Base-by-base conservation (phyloP, 2,329 filamentous ascomycete species). In the Plectosphaerella sp. region DNA sequence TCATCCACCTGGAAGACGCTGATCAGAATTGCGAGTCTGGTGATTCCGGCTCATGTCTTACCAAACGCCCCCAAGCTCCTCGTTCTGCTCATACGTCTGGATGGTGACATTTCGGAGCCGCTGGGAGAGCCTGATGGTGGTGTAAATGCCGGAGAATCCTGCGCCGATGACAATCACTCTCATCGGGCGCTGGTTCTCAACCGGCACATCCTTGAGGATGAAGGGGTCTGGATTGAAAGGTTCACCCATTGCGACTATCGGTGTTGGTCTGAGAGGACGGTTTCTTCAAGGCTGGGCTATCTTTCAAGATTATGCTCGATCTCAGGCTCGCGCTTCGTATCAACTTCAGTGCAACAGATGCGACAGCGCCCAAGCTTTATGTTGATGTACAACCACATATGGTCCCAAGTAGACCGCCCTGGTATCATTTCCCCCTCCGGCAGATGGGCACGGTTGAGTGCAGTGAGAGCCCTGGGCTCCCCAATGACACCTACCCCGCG, bases 101-200 rank as follows among this genome's bases (percentile, higher is more conserved):
- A 45, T 45, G 18, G 18, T 45, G 41, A 45, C 41, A 22, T 45
- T 45, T 12, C 18, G 18, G 5, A 45, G n/a, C 5, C 41, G 41
- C 41, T 45, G 41, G 7, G 41, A 45, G 5, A 45, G 9, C 41
- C 41, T 18, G 18, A 45, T 45, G 18, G 41, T 45, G 18, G 41
- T 22, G 41, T 45, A 45, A 8, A 57, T 57, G 22, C 50, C 52
- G 18, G 54, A 54, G 15, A 54, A 50, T 8, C 54, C 54, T 9
- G 50, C 54, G 5, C 54, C 54, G 22, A 56, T 56, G 37, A 50
- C 49, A 24, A 56, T 49, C 5, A 56, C 54, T n/a, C 46, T 51
- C 24, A 54, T 51, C 4, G 52, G 52, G 5, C 52, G 36, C 41
- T 22, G 41, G 22, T 45, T 45, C 16, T 45, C 41, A 11, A 45